These are phyloP conservation scores for Sugiyamaella valdiviana DNA, from an alignment of 805 yeast genomes.

Conservation along the genomic window DNA sequence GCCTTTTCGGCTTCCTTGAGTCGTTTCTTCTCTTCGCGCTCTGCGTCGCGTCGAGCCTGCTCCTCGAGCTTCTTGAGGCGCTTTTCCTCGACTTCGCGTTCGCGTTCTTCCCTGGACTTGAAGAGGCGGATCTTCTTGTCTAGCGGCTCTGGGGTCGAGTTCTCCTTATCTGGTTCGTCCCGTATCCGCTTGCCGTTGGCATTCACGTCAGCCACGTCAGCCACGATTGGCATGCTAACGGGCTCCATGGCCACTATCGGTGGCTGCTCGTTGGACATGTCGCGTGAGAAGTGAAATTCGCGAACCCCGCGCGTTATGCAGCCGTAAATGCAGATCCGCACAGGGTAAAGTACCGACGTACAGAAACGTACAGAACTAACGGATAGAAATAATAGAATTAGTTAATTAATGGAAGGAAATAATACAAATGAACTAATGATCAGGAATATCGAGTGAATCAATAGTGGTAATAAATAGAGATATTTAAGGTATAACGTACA, in stretches of 20 bases:
- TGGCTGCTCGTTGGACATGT: too few species aligned
- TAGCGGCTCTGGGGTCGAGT: constrained; percentile 1
- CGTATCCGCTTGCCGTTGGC: not conserved
- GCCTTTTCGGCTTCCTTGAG: constrained; percentile 23
- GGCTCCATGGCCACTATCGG: not conserved
- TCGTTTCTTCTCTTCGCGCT: constrained; percentile 16
- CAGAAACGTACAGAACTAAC: too few species aligned
- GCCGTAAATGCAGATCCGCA: not conserved
- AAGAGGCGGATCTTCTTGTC: not conserved
- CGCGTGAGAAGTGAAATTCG: too few species aligned
- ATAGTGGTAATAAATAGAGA: not conserved
- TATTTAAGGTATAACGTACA: too few species aligned
- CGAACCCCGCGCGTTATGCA: too few species aligned
- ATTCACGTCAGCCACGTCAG: not conserved
- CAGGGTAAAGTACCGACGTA: too few species aligned
- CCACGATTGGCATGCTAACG: not conserved
- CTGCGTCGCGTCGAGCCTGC: constrained; percentile 12
- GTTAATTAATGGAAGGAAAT: not conserved
- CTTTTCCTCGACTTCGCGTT: not conserved
- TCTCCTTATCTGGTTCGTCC: constrained; percentile 1
- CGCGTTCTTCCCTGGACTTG: constrained; percentile 4
- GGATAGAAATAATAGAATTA: too few species aligned
- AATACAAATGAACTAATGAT: too few species aligned
- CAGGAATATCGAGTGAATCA: not conserved
- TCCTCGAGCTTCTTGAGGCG: constrained; percentile 3